Conservation (phyloP, 176 grass and related monocot genomes). For the Urochloa ruziziensis region DNA sequence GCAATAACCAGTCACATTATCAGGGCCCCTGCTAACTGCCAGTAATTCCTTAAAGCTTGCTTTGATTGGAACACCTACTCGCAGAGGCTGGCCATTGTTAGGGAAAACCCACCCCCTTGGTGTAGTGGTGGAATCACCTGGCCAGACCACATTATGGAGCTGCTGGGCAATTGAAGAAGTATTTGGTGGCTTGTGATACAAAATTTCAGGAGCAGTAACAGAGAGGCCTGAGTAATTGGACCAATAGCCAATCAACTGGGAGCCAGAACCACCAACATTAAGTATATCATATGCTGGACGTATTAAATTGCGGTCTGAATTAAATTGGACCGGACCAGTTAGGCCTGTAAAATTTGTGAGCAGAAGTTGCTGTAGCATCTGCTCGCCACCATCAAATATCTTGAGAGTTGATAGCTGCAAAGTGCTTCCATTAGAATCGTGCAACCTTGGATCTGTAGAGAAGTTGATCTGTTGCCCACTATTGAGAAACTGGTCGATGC, state of each 20-base stretch:
- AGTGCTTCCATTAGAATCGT: slow-evolving; percentile 55
- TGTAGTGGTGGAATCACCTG: slow-evolving; percentile 36
- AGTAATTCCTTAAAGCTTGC: slow-evolving; percentile 77
- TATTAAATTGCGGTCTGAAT: slow-evolving; percentile 59
- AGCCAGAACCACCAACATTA: slow-evolving; percentile 51
- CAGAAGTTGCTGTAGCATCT: slow-evolving; percentile 67
- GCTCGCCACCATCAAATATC: slow-evolving; percentile 64
- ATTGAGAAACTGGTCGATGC: slow-evolving; percentile 58
- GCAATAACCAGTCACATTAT: slow-evolving; percentile 65
- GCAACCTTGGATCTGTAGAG: slow-evolving; percentile 57
- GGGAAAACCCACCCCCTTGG: slow-evolving; percentile 88
- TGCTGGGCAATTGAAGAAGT: slow-evolving; percentile 34
- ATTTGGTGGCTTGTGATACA: slow-evolving; percentile 62
- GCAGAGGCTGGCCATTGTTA: slow-evolving; percentile 67
- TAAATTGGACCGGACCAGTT: slow-evolving; percentile 62
- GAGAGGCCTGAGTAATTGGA: slow-evolving; percentile 79
- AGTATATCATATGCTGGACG: slow-evolving; percentile 74
- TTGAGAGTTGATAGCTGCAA: slow-evolving; percentile 57
- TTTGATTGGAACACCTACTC: slow-evolving; percentile 80
- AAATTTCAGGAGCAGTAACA: slow-evolving; percentile 64
- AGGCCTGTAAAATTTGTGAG: slow-evolving; percentile 76
- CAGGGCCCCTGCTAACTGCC: slow-evolving; percentile 29
- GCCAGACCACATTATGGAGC: slow-evolving; percentile 64
- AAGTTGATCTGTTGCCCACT: slow-evolving; percentile 51
- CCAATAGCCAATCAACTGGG: slow-evolving; percentile 72